Evolutionary conservation across 2,329 filamentous ascomycete genomes (phyloP), one percentile per base, ranked within the genome.

Genomic region (Sporothrix mexicana): DNA sequence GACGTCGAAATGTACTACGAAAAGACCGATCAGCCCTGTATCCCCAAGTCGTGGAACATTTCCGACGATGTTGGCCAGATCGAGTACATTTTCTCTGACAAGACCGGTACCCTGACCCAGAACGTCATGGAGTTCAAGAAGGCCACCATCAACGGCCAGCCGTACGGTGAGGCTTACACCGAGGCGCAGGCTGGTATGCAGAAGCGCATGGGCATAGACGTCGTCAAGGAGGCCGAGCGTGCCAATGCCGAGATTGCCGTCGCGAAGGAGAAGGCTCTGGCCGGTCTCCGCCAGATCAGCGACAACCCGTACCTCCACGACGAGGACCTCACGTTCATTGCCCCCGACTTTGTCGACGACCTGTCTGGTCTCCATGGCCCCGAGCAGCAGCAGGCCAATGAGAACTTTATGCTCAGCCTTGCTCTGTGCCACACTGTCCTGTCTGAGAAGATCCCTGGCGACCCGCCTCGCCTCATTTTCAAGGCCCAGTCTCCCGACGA

Each of bases 1-100:
- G 96, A 99, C 79, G 88, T 93, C 4, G 90, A 92, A 79, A 99
- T 99, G 97, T 99, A 98, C 82, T 97, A 99, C 83, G 96, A 96
- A 72, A 91, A 90, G 78, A 90, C 98, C 76, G 94, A 97, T 78
- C 95, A 97, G 79, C 94, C 95, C 1, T 99, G 97, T 80, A 94
- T 97, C 12, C 96, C 97, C 5, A 98, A 98, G 79, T 94, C 95
- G 0, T 99, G 96, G 96, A 99, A 98, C 80, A 98, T 99, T 69
- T 98, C 95, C 0, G 96, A 99, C 79, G 97, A 99, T 78, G 87
- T 99, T 64, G 96, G 96, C 13, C 96, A 99, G 82, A 97, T 99
- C 75, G 96, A 98, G 82, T 99, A 98, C 84, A 97, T 99, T 77
- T 99, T 99, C 66, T 78, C 77, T 25, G 77, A 78, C 75, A 78